These are phyloP conservation scores for Camillea tinctor DNA, from an alignment of 2,329 filamentous ascomycete species.

Conservation along the genomic window DNA sequence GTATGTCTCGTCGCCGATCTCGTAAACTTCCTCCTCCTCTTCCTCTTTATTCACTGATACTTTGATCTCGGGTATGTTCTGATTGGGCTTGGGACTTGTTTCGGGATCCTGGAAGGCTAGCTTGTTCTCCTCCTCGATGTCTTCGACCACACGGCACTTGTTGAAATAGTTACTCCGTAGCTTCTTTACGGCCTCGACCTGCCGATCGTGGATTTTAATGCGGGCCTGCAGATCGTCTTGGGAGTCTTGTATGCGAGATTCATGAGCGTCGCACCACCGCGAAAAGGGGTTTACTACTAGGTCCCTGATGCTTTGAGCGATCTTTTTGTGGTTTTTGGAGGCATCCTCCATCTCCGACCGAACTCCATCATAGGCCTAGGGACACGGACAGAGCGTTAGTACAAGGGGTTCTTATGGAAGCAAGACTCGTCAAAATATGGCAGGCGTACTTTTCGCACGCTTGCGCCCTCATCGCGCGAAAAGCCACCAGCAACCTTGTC, in stretches of 20 bases:
- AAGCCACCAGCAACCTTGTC: conserved; percentile 86
- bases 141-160: conserved; percentile 94
- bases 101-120: conserved; percentile 90
- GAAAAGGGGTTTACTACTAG: conserved; percentile 92
- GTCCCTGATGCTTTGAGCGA: conserved; percentile 93
- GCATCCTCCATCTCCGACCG: conserved; percentile 91
- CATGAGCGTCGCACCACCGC: conserved; percentile 95
- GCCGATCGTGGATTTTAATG: conserved; percentile 90
- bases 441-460: conserved; percentile 79
- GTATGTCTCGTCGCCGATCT: conserved; percentile 89
- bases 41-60: conserved; percentile 67
- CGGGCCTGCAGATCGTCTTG: conserved; percentile 90
- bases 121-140: conserved; percentile 98
- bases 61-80: conserved; percentile 80
- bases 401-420: conserved; percentile 6
- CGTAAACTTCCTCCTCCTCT: conserved; percentile 75
- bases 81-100: conserved; percentile 58
- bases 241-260: conserved; percentile 84
- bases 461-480: conserved; percentile 88
- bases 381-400: conserved; percentile 19
- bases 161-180: conserved; percentile 97
- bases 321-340: conserved; percentile 86
- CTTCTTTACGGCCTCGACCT: conserved; percentile 88
- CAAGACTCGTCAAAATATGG: conserved; percentile 1
- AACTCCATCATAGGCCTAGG: conserved; percentile 88